Evolutionary conservation across 2,329 filamentous ascomycete genomes (phyloP).

Genomic region (Chaetomiaceae sp.): DNA sequence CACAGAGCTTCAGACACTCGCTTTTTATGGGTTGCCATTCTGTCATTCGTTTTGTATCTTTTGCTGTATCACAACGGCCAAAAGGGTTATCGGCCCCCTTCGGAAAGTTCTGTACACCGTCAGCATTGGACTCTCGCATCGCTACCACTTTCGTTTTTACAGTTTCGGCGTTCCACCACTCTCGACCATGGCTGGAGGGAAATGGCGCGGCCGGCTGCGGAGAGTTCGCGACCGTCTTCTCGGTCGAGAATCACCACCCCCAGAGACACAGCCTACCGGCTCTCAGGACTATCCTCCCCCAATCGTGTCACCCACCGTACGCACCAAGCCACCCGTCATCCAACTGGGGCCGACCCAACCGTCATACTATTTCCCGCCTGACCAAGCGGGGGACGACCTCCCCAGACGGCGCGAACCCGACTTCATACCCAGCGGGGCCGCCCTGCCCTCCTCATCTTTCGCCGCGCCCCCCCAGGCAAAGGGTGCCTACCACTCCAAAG

Average conservation of each 20-base stretch:
- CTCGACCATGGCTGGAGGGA: not conserved
- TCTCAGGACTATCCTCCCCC: too few relatives aligned
- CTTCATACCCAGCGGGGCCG: not conserved
- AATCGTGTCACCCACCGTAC: not conserved
- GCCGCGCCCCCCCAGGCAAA: not conserved
- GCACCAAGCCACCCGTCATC: not conserved
- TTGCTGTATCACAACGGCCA: not conserved
- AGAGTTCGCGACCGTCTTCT: not conserved
- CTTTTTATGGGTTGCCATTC: not conserved
- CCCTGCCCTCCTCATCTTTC: not conserved
- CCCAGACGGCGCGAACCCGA: not conserved
- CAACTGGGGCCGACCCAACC: not conserved
- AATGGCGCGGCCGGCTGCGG: conserved; percentile 6
- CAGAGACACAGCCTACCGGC: too few relatives aligned
- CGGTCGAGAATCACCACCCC: not conserved
- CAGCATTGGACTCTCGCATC: too few relatives aligned
- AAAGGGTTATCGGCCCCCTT: not conserved
- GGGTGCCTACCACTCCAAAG: not conserved
- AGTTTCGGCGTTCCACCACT: not conserved
- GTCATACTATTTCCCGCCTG: not conserved
- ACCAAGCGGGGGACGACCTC: not conserved
- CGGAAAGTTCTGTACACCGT: too few relatives aligned
- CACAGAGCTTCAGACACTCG: not conserved
- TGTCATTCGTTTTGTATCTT: not conserved
- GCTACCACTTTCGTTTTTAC: too few relatives aligned